Percentiles rank a stretch among this genome's conserved stretches.
Conservation (phyloP, 768 basidiomycete species). For the Candolleomyces efflorescens region DNA sequence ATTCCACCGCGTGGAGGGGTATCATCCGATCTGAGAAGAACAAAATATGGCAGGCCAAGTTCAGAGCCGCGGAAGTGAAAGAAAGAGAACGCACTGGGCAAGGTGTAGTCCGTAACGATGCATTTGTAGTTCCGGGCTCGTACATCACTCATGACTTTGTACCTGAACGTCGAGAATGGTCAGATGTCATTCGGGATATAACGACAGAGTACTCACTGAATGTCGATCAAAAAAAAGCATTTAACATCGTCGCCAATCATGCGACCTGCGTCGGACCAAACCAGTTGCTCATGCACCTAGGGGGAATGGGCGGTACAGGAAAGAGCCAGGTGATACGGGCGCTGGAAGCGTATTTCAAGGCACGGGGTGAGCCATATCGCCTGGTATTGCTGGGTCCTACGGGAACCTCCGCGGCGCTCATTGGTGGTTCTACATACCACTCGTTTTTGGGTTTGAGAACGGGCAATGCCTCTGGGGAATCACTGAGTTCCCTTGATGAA, state of each 20-base stretch:
- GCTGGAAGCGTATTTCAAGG: slow-evolving; percentile 24
- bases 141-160: background rate
- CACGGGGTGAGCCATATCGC: background rate
- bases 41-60: too few relatives aligned
- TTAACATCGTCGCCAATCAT: background rate
- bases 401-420: slow-evolving; percentile 16
- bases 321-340: background rate
- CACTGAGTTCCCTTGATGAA: too few relatives aligned
- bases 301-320: too few relatives aligned
- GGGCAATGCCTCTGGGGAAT: too few relatives aligned
- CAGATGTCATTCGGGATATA: background rate
- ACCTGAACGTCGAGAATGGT: background rate
- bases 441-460: slow-evolving; percentile 8
- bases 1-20: too few relatives aligned
- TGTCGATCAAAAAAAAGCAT: background rate
- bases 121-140: background rate
- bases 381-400: slow-evolving; percentile 11
- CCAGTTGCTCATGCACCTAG: too few relatives aligned
- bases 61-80: too few relatives aligned
- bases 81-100: too few relatives aligned
- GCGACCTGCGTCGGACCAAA: too few relatives aligned
- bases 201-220: background rate
- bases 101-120: background rate
- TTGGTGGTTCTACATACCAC: slow-evolving; percentile 23
- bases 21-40: too few relatives aligned